phyloP scores from a whole-genome alignment of 2,329 filamentous ascomycete genomes.

The Lojkania enalia region DNA sequence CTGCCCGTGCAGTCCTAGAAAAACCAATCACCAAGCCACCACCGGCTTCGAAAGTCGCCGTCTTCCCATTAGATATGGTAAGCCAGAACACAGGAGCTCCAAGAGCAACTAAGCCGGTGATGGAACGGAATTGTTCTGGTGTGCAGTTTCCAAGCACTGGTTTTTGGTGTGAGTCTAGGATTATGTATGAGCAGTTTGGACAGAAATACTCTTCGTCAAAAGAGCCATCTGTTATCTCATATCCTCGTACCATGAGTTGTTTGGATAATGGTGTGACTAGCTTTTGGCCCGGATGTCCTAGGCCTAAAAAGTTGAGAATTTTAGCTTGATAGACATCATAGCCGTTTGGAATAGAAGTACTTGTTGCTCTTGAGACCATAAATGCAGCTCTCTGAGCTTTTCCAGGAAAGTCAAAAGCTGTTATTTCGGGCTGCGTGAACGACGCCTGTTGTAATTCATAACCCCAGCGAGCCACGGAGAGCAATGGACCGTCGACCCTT shows the following conservation, averaged over 20 bases:
- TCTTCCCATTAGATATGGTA: neutral
- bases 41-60: neutral
- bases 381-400: neutral
- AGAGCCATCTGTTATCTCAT: neutral
- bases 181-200: neutral
- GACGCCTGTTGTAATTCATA: neutral
- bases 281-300: neutral
- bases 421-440: neutral
- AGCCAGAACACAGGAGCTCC: constrained; percentile 3
- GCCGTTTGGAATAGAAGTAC: neutral
- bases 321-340: constrained; percentile 1
- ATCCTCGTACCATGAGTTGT: neutral
- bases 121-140: neutral
- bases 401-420: neutral
- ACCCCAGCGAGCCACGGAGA: constrained; percentile 1
- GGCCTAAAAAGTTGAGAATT: neutral
- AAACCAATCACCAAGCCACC: constrained; percentile 4
- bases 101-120: neutral
- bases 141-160: neutral
- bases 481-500: constrained; percentile 1
- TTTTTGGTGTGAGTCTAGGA: neutral
- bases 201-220: neutral
- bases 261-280: neutral
- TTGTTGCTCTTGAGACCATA: neutral
- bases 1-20: constrained; percentile 1